phyloP scores from a whole-genome alignment of 148 eudicot species.

The Silene uniflora region DNA sequence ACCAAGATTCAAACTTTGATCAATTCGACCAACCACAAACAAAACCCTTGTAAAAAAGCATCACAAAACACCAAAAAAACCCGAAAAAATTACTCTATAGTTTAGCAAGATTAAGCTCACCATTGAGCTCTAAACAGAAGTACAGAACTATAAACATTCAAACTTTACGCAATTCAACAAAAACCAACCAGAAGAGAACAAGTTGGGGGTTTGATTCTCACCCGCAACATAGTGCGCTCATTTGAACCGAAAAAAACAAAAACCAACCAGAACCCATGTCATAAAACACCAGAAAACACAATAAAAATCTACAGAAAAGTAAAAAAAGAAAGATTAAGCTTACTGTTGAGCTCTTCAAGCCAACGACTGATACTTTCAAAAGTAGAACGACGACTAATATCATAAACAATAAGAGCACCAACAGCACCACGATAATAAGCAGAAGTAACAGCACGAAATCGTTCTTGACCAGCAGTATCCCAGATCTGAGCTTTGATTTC shows the following conservation, averaged over 20 bases:
- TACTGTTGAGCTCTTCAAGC: slow-evolving; percentile 84
- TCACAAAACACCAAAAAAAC: not conserved
- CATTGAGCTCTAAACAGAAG: not conserved
- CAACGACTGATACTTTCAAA: slow-evolving; percentile 66
- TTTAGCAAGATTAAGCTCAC: not conserved
- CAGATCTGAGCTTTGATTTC: slow-evolving; percentile 84
- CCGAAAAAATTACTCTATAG: not conserved
- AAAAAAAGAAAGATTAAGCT: not conserved
- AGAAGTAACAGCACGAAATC: slow-evolving; percentile 78
- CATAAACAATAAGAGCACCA: slow-evolving; percentile 80
- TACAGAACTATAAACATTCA: not conserved
- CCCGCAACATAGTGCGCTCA: too few relatives aligned
- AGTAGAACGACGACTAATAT: slow-evolving; percentile 52
- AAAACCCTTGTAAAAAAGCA: slow-evolving; percentile 17
- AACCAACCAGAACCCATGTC: too few relatives aligned
- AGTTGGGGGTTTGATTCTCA: too few relatives aligned
- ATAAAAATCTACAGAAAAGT: not conserved
- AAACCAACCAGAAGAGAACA: not conserved
- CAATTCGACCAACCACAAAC: not conserved
- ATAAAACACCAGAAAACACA: not conserved
- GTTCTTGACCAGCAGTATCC: slow-evolving; percentile 89
- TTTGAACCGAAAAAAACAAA: too few relatives aligned
- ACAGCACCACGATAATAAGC: slow-evolving; percentile 85
- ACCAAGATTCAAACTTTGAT: slow-evolving; percentile 11
- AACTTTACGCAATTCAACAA: not conserved